phyloP scores from a whole-genome alignment of 2,329 filamentous ascomycete genomes.

The Alternaria conjuncta region DNA sequence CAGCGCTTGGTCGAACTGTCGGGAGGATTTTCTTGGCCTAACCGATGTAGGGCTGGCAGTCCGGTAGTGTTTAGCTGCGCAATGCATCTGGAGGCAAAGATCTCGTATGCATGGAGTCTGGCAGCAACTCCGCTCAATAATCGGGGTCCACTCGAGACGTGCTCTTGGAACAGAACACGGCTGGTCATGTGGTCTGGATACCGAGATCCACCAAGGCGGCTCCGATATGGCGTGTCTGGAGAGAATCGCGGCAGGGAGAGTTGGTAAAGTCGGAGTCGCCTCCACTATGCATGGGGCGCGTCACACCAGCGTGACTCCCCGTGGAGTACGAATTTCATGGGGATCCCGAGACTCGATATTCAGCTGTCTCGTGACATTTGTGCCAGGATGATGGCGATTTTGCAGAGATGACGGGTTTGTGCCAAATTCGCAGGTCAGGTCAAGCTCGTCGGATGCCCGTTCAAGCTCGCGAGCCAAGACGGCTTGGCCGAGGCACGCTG shows the following conservation, averaged over 20 bases:
- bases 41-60: background rate
- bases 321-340: background rate
- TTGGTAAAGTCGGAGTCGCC: background rate
- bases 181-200: constrained; percentile 1
- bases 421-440: background rate
- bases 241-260: constrained; percentile 2
- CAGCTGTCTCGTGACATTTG: background rate
- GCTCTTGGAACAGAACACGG: background rate
- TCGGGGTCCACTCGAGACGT: background rate
- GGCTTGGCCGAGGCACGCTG: constrained; percentile 6
- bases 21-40: constrained; percentile 25
- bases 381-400: background rate
- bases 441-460: background rate
- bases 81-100: constrained; percentile 8
- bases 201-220: background rate
- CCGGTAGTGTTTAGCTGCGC: background rate
- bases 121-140: constrained; percentile 10
- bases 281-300: background rate
- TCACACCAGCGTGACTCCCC: background rate
- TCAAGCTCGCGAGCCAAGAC: constrained; percentile 5
- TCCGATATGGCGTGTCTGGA: background rate
- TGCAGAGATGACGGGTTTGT: background rate
- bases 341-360: background rate
- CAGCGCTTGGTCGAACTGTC: constrained; percentile 31
- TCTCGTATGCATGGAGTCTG: background rate